phyloP scores from a whole-genome alignment of 2,329 filamentous ascomycete species.

The Cylindrodendrum hubeiense region DNA sequence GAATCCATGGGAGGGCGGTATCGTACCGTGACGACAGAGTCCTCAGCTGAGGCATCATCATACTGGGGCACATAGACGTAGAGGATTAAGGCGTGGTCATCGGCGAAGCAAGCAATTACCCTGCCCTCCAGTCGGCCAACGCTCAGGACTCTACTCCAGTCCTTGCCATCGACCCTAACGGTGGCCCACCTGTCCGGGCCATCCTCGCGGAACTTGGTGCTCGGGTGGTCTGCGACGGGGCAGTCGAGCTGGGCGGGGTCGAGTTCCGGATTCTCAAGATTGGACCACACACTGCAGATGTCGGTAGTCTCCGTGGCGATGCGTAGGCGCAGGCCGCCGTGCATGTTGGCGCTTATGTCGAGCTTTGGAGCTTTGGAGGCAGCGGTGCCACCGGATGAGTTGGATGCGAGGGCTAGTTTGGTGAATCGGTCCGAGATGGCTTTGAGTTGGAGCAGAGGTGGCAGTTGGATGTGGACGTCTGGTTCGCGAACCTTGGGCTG shows the following conservation, averaged over 20 bases:
- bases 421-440: conserved; percentile 96
- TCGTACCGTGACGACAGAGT: conserved; percentile 80
- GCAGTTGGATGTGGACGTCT: conserved; percentile 93
- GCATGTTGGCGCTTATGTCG: conserved; percentile 93
- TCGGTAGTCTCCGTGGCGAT: conserved; percentile 87
- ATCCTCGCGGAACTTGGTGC: conserved; percentile 80
- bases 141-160: conserved; percentile 95
- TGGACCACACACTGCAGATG: conserved; percentile 88
- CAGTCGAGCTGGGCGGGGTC: conserved; percentile 82
- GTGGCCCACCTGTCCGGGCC: conserved; percentile 89
- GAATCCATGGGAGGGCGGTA: conserved; percentile 19
- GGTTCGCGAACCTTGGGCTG: conserved; percentile 92
- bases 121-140: conserved; percentile 89
- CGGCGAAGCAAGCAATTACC: conserved; percentile 91
- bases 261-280: conserved; percentile 87
- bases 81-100: conserved; percentile 83
- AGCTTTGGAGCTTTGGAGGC: conserved; percentile 73
- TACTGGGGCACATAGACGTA: conserved; percentile 84
- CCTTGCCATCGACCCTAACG: conserved; percentile 90
- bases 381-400: conserved; percentile 55
- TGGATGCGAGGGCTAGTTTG: conserved; percentile 75
- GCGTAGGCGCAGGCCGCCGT: conserved; percentile 84
- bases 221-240: conserved; percentile 83
- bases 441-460: conserved; percentile 88
- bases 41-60: conserved; percentile 74